Conservation (phyloP, 2,329 filamentous ascomycete genomes). For the Huntiella abstrusa region DNA sequence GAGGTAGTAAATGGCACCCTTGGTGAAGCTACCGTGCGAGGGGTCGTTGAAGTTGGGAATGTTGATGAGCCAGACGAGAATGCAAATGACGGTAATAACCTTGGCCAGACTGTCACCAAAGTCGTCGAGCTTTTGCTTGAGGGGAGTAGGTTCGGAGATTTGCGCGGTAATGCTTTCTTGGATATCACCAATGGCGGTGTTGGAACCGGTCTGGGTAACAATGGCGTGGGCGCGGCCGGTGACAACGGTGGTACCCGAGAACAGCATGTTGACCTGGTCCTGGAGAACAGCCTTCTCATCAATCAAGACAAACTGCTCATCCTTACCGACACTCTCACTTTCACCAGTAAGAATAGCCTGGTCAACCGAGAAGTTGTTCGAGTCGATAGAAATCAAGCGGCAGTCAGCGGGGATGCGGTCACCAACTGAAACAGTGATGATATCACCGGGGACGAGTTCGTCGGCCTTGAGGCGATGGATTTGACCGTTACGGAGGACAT, state of each 20-base stretch:
- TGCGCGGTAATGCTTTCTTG: slow-evolving; percentile 97
- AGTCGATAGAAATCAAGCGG: slow-evolving; percentile 72
- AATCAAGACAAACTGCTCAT: slow-evolving; percentile 42
- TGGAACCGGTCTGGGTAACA: slow-evolving; percentile 74
- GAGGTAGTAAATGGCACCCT: slow-evolving; percentile 97
- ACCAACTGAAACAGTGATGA: slow-evolving; percentile 73
- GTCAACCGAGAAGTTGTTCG: slow-evolving; percentile 93
- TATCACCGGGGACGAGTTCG: slow-evolving; percentile 84
- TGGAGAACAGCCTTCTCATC: slow-evolving; percentile 85
- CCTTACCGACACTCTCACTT: slow-evolving; percentile 91
- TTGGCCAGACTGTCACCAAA: slow-evolving; percentile 93
- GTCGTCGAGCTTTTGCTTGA: slow-evolving; percentile 98
- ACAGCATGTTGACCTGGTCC: slow-evolving; percentile 94
- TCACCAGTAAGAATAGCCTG: slow-evolving; percentile 95
- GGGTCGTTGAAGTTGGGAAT: slow-evolving; percentile 93
- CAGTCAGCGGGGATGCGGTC: slow-evolving; percentile 92
- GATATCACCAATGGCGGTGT: slow-evolving; percentile 93
- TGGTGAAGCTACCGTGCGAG: slow-evolving; percentile 79
- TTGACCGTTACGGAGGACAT: slow-evolving; percentile 62
- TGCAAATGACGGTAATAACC: slow-evolving; percentile 92
- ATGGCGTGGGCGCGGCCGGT: slow-evolving; percentile 82
- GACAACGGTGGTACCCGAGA: slow-evolving; percentile 94
- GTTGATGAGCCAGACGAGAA: slow-evolving; percentile 97
- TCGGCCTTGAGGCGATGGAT: slow-evolving; percentile 81
- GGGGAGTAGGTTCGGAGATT: slow-evolving; percentile 88